A percentile compares a stretch with the other conserved stretches of the same genome.
These are phyloP conservation scores for Phytophthora tubulina DNA, from an alignment of 352 stramenopile species.

Conservation along the genomic window DNA sequence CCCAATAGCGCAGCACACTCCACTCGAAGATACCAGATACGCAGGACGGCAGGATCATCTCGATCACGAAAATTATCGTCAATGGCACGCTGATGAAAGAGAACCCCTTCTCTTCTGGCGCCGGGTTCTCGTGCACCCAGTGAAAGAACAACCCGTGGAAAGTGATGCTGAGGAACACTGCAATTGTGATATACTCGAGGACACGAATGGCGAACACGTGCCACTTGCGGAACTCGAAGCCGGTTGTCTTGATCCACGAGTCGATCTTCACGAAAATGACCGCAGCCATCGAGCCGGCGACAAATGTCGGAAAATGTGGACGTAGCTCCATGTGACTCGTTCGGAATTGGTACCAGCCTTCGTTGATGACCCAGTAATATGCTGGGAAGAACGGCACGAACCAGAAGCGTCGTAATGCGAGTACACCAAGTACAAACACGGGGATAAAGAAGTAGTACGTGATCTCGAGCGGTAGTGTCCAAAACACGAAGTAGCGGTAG, in stretches of 20 bases:
- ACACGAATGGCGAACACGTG: conserved; percentile 29
- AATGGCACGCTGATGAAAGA: conserved; percentile 43
- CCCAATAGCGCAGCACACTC: conserved; percentile 47
- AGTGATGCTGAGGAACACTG: conserved; percentile 41
- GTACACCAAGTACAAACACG: conserved; percentile 37
- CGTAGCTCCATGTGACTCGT: conserved; percentile 37
- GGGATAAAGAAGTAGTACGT: conserved; percentile 58
- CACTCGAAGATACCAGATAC: conserved; percentile 49
- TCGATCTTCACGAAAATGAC: conserved; percentile 47
- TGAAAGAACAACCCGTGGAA: conserved; percentile 48
- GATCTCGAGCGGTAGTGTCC: conserved; percentile 60
- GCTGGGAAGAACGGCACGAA: conserved; percentile 40
- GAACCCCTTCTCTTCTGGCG: conserved; percentile 28
- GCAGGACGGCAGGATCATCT: conserved; percentile 47
- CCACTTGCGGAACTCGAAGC: conserved; percentile 34
- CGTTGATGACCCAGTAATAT: conserved; percentile 35
- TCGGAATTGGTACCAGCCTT: conserved; percentile 34
- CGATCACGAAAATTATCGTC: conserved; percentile 46
- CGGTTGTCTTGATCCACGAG: conserved; percentile 21
- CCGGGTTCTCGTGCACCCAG: conserved; percentile 41
- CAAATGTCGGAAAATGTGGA: conserved; percentile 45
- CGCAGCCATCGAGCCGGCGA: conserved; percentile 48
- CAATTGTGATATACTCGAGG: conserved; percentile 36
- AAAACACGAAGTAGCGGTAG: conserved; percentile 56
- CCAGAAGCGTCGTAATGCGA: conserved; percentile 39